phyloP scores from a whole-genome alignment of 139 green algal genomes.

The Chlamydomonas incerta region DNA sequence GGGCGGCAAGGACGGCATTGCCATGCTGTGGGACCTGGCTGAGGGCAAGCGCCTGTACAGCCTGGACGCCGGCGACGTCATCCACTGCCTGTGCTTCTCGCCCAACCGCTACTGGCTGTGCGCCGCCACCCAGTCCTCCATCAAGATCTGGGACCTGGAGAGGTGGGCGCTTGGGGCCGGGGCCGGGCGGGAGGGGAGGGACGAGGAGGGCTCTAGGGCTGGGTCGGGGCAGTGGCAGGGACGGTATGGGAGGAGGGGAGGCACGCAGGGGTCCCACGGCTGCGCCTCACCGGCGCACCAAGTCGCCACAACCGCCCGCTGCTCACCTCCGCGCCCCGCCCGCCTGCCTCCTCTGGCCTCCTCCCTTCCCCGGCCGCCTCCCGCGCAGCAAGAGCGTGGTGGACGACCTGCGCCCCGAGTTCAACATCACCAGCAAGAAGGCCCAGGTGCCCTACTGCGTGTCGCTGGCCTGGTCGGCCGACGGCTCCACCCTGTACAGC shows the following conservation, averaged over 20 bases:
- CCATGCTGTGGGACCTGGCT: conserved; percentile 99
- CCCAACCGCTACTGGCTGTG: conserved; percentile 99
- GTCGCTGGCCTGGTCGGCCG: conserved; percentile 96
- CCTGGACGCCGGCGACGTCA: conserved; percentile 97
- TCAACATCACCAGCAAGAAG: conserved; percentile 75
- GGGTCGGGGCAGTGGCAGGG: too few relatives aligned
- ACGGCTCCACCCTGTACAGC: conserved; percentile 95
- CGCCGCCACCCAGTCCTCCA: conserved; percentile 90
- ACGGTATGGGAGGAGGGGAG: too few relatives aligned
- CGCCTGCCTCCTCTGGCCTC: too few relatives aligned
- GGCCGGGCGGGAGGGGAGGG: background rate
- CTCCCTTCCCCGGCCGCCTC: too few relatives aligned
- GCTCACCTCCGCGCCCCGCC: too few relatives aligned
- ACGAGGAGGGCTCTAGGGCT: background rate
- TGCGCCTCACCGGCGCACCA: too few relatives aligned
- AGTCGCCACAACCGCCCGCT: too few relatives aligned
- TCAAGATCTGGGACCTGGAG: conserved; percentile 99
- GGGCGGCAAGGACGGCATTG: conserved; percentile 96
- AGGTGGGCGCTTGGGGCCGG: conserved; percentile 54
- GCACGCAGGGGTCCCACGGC: too few relatives aligned
- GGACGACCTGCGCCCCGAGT: conserved; percentile 89
- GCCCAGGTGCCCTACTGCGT: conserved; percentile 92
- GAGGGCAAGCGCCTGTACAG: conserved; percentile 99
- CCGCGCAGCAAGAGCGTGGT: conserved; percentile 90
- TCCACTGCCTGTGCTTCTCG: conserved; percentile 97